Evolutionary conservation across 1,284 basidiomycete genomes (phyloP), one percentile per base, ranked within the genome.

Genomic region (Laetiporus sulphureus): DNA sequence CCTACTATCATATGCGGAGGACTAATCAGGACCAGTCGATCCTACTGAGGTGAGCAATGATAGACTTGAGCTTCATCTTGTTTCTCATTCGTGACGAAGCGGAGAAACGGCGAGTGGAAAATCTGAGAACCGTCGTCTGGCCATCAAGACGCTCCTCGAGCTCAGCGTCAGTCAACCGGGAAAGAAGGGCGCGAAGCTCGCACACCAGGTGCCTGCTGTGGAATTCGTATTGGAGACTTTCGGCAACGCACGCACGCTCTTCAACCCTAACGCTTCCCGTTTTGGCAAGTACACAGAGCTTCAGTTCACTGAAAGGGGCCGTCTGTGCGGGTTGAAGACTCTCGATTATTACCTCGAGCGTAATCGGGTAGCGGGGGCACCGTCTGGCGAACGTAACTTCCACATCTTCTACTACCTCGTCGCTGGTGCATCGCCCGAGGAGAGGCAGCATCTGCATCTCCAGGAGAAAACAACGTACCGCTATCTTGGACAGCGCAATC

Each of bases 341-440:
- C 82, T 98, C 51, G 92, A 98, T 58, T 99, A 99, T 68, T 97
- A 95, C 67, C 77, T 99, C 44, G 93, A 99, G 63, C 77, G 88
- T 34, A 86, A 83, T 45, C 79, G 91, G 13, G 89, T 95, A 15
- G 75, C 86, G 4, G 79, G 80, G 31, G 79, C 84, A 0, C 84
- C 84, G 3, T 85, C 78, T 0, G 91, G 91, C 41, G 91, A 96
- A 63, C 79, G 93, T 20, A 97, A 95, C 55, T 99, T 98, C 64
- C 93, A 98, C 63, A 89, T 95, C 36, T 96, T 98, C 65, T 95
- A 97, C 64, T 94, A 96, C 64, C 79, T 98, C 54, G 79, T 93
- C 42, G 84, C 91, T 1, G 95, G 95, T 31, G 91, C 93, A 1
- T 79, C 85, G 0, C 62, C 77, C 0, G 94, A 98, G 55, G 95